phyloP scores from a whole-genome alignment of 208 protist species.

The Trypanosoma cruzi region DNA sequence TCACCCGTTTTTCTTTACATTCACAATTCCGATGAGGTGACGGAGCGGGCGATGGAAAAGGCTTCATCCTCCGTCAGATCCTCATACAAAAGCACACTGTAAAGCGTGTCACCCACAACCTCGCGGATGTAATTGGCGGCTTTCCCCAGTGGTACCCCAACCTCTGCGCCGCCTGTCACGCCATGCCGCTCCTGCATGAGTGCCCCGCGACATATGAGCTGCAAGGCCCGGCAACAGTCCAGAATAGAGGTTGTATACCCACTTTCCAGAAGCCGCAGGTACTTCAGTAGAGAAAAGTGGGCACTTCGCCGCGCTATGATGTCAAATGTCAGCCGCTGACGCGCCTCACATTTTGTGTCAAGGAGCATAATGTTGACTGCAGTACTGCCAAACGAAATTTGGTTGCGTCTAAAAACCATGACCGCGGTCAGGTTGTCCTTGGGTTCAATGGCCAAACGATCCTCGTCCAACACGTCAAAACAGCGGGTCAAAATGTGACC shows the following conservation, averaged over 20 bases:
- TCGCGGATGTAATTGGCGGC: conserved; percentile 59
- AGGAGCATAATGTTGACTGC: conserved; percentile 69
- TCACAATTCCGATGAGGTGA: conserved; percentile 24
- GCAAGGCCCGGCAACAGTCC: conserved; percentile 70
- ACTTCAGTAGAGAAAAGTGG: conserved; percentile 79
- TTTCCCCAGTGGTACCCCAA: conserved; percentile 36
- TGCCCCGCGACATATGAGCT: conserved; percentile 60
- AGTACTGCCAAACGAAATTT: conserved; percentile 73
- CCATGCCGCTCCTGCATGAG: conserved; percentile 34
- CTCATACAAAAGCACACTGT: conserved; percentile 67
- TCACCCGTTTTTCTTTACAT: not conserved
- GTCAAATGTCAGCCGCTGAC: conserved; percentile 43
- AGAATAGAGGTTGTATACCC: conserved; percentile 54
- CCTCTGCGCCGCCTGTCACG: not conserved
- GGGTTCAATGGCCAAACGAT: conserved; percentile 49
- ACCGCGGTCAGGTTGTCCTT: conserved; percentile 39
- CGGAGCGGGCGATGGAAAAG: conserved; percentile 56
- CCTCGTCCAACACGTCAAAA: conserved; percentile 81
- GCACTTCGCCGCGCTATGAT: conserved; percentile 62
- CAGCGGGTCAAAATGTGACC: conserved; percentile 58
- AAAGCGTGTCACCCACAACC: conserved; percentile 55
- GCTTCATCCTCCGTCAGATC: conserved; percentile 71
- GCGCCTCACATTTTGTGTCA: conserved; percentile 43
- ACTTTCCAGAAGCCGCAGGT: conserved; percentile 63
- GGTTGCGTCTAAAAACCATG: conserved; percentile 52